Percentiles rank a stretch among this genome's conserved stretches.
These are phyloP conservation scores for Trypanosoma platydactyli DNA, from an alignment of 208 protist genomes.

Conservation along the genomic window DNA sequence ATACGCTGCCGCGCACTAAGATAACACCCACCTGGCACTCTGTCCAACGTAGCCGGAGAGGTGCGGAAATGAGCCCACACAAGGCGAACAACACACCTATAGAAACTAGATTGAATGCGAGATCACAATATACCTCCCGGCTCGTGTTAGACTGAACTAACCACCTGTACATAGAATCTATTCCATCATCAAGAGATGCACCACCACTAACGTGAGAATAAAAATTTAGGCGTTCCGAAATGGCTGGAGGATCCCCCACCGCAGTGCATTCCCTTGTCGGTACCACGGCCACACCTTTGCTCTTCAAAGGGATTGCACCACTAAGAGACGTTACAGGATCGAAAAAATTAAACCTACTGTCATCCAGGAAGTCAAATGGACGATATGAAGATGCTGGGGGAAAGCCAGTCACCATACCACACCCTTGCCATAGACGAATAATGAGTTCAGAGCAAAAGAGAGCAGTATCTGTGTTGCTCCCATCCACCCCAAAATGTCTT, in stretches of 20 bases:
- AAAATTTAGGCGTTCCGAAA: slow-evolving; percentile 41
- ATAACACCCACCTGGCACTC: slow-evolving; percentile 71
- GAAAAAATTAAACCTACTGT: slow-evolving; percentile 73
- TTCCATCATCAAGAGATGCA: slow-evolving; percentile 21
- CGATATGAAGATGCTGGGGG: slow-evolving; percentile 75
- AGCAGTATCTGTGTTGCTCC: slow-evolving; percentile 43
- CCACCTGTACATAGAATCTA: slow-evolving; percentile 44
- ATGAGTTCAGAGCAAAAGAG: slow-evolving; percentile 86
- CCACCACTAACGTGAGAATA: slow-evolving; percentile 25
- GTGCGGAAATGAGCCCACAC: slow-evolving; percentile 49
- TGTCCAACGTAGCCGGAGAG: slow-evolving; percentile 62
- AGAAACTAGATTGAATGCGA: slow-evolving; percentile 47
- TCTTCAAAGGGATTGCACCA: slow-evolving; percentile 39
- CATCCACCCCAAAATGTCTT: slow-evolving; percentile 64
- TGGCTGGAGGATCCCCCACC: slow-evolving; percentile 6
- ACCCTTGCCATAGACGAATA: slow-evolving; percentile 64
- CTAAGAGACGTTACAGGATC: slow-evolving; percentile 29
- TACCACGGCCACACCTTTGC: slow-evolving; percentile 8
- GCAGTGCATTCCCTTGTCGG: background rate
- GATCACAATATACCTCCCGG: slow-evolving; percentile 34
- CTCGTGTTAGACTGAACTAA: slow-evolving; percentile 62
- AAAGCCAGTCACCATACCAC: slow-evolving; percentile 59
- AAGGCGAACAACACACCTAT: slow-evolving; percentile 55
- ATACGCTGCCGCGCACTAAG: slow-evolving; percentile 70
- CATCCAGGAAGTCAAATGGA: slow-evolving; percentile 78